phyloP scores from a whole-genome alignment of 2,329 filamentous ascomycete genomes.

The Verticillium longisporum region DNA sequence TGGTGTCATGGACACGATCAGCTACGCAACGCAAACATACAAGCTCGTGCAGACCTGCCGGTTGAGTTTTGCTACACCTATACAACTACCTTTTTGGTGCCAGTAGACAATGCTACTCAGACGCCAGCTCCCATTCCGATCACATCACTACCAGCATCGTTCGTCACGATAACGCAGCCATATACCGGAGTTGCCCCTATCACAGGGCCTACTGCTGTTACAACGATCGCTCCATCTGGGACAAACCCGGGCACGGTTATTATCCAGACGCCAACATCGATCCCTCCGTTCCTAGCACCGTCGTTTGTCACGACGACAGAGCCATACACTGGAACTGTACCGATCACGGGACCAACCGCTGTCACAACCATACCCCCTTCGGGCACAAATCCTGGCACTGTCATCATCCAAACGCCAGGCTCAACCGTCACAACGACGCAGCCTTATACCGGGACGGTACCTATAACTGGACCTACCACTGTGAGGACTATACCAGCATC shows the following conservation, averaged over 20 bases:
- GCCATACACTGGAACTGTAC: background rate
- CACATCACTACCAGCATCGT: background rate
- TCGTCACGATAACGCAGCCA: background rate
- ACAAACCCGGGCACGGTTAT: background rate
- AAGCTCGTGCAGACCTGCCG: background rate
- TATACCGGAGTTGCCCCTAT: background rate
- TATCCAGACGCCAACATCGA: background rate
- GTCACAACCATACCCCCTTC: background rate
- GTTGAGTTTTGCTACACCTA: background rate
- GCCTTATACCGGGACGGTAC: background rate
- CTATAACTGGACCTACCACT: background rate
- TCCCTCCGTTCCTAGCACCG: background rate
- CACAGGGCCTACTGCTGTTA: background rate
- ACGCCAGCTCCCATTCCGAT: background rate
- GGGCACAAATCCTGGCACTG: background rate
- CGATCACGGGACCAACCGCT: background rate
- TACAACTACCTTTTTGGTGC: background rate
- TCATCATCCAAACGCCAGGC: background rate
- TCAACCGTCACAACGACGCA: background rate
- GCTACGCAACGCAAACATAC: background rate
- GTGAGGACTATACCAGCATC: background rate
- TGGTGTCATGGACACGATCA: background rate
- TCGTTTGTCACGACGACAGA: background rate
- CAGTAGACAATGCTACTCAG: background rate
- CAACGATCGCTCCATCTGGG: background rate